A percentile compares a stretch with the other conserved stretches of the same genome.
Evolutionary conservation across 164 flowering plant genomes (phyloP).

Genomic region (Magnolia officinalis): DNA sequence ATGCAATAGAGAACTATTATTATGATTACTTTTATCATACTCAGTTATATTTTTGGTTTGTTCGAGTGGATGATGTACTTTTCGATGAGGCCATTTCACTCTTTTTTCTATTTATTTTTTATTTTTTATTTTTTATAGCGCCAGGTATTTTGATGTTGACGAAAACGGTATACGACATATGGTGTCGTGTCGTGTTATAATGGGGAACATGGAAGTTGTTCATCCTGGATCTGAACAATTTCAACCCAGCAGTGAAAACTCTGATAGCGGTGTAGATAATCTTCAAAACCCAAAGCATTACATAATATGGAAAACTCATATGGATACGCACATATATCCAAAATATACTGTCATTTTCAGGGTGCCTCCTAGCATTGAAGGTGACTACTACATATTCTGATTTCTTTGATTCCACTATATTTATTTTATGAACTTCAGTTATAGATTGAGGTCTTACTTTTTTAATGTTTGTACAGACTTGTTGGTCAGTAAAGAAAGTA

Average conservation of each 20-base stretch:
- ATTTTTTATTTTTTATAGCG: slow-evolving; percentile 41
- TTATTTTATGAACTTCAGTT: slow-evolving; percentile 3
- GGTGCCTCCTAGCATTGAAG: slow-evolving; percentile 50
- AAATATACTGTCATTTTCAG: slow-evolving; percentile 84
- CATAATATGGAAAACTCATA: slow-evolving; percentile 74
- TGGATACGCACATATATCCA: slow-evolving; percentile 76
- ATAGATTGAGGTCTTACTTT: slow-evolving; percentile 10
- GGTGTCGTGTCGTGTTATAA: slow-evolving; percentile 80
- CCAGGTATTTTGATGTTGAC: slow-evolving; percentile 75
- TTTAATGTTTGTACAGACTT: slow-evolving; percentile 34
- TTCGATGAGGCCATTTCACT: neutral
- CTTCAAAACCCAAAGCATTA: slow-evolving; percentile 53
- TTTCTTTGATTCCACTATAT: neutral
- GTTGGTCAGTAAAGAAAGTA: slow-evolving; percentile 28
- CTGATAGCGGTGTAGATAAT: slow-evolving; percentile 86
- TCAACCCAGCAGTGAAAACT: slow-evolving; percentile 64
- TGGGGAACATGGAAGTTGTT: slow-evolving; percentile 90
- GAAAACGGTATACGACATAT: slow-evolving; percentile 76
- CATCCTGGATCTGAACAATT: slow-evolving; percentile 58
- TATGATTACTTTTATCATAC: neutral
- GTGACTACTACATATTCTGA: slow-evolving; percentile 32
- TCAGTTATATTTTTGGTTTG: neutral
- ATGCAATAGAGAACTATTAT: neutral
- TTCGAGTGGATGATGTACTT: neutral
- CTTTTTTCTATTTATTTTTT: slow-evolving; percentile 43